Base-by-base conservation (phyloP, 2,329 filamentous ascomycete genomes). In the Trichoderma oligosporum region DNA sequence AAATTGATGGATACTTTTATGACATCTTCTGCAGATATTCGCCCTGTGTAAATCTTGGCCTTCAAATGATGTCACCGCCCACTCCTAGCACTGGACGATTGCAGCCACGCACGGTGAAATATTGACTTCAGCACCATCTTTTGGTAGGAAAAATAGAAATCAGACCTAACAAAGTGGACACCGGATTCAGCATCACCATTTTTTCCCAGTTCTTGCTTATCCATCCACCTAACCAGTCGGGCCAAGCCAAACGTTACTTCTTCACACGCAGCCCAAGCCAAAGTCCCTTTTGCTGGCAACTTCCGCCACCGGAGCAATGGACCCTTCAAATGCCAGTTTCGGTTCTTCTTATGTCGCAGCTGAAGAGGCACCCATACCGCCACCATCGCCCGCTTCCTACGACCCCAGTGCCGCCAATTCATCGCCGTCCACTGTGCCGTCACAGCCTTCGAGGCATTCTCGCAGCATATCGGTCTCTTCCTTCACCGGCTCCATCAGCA, bases 401-500 rank as follows among this genome's bases (percentile, higher is more conserved):
- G 48, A 54, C n/a, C 33, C 48, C 39, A 52, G 48, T 18, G 49
- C 56, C 29, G 38, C 56, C 48, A 52, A 58, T 45, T 58, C 48
- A 24, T 53, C 56, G 38, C 47, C 56, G 24, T 33, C 24, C 20
- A 58, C 33, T 18, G 20, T 54, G 39, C 56, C 57, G 31, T 59
- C 57, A 3, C 57, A 56, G 16, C 51, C 42, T 2, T 54, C 47
- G 52, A 57, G 54, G 12, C 68, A 68, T 58, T 64, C 64, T 27
- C 77, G 74, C 61, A 74, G 67, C 60, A 67, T 82, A 60, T 74
- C 78, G 58, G 76, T 80, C 61, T 75, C 78, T 53, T 73, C 77
- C 27, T 67, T 68, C 47, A 61, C 63, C 56, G 67, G 64, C 53
- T 67, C 65, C 33, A 58, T 70, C 56, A 63, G 68, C 60, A 71